phyloP scores from a whole-genome alignment of 192 early-diverging fungal genomes.

The Gamsiella multidivaricata region DNA sequence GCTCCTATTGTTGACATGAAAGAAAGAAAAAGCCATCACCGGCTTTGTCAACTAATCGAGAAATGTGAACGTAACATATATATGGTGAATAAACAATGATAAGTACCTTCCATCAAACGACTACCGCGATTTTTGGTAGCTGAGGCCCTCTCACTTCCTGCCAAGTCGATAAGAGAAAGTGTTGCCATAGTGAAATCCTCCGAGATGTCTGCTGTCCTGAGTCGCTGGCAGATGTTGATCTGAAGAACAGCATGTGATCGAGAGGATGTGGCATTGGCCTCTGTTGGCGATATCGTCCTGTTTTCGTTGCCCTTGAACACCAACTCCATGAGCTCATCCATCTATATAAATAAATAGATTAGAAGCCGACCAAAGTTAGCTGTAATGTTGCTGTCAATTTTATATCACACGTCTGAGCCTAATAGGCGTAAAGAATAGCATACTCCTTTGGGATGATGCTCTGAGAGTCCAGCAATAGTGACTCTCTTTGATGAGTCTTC shows the following conservation, averaged over 20 bases:
- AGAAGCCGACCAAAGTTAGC: too few species aligned
- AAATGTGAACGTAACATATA: too few species aligned
- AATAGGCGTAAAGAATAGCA: neutral
- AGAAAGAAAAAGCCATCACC: slow-evolving; percentile 3
- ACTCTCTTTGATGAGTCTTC: slow-evolving; percentile 78
- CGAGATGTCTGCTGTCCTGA: slow-evolving; percentile 43
- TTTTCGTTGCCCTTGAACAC: slow-evolving; percentile 72
- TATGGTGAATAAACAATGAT: neutral
- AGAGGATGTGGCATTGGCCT: slow-evolving; percentile 92
- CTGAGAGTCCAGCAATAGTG: slow-evolving; percentile 76
- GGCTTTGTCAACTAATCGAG: too few species aligned
- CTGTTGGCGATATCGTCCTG: slow-evolving; percentile 86
- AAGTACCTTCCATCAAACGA: slow-evolving; percentile 73
- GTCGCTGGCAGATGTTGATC: slow-evolving; percentile 35
- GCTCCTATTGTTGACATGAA: slow-evolving; percentile 80
- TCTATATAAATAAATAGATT: slow-evolving; percentile 19
- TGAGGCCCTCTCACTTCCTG: slow-evolving; percentile 94
- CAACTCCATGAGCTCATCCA: slow-evolving; percentile 76
- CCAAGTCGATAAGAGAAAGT: slow-evolving; percentile 95
- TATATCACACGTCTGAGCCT: too few species aligned
- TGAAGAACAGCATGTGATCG: slow-evolving; percentile 89
- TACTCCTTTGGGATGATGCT: slow-evolving; percentile 67
- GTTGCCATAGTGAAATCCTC: slow-evolving; percentile 61
- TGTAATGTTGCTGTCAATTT: too few species aligned
- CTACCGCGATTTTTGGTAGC: slow-evolving; percentile 90